A percentile compares a stretch with the other conserved stretches of the same genome.
phyloP scores from a whole-genome alignment of 768 basidiomycete species.

The Tremella fuciformis region DNA sequence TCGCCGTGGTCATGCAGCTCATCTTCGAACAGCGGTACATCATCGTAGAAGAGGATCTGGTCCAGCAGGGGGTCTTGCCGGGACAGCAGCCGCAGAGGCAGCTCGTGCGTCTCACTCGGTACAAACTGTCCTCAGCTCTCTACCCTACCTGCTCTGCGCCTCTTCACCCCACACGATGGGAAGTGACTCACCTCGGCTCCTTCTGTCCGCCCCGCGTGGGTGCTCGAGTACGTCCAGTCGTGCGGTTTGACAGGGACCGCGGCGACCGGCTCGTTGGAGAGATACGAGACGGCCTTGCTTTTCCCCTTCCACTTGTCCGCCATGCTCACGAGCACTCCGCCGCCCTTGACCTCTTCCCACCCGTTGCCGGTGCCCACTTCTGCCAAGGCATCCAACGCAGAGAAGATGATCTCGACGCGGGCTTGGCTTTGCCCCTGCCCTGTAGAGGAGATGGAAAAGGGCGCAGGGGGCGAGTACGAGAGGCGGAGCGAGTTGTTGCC shows the following conservation, averaged over 20 bases:
- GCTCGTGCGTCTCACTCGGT: conserved; percentile 52
- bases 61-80: conserved; percentile 69
- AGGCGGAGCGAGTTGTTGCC: conserved; percentile 74
- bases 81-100: conserved; percentile 80
- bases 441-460: neutral
- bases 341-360: conserved; percentile 75
- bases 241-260: conserved; percentile 69
- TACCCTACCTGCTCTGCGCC: conserved; percentile 21
- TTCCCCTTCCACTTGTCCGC: conserved; percentile 79
- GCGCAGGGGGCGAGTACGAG: conserved; percentile 56
- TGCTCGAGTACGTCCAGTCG: conserved; percentile 98
- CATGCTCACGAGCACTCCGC: conserved; percentile 89
- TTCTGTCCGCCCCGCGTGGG: conserved; percentile 62
- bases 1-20: conserved; percentile 96
- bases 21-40: conserved; percentile 90
- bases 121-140: conserved; percentile 49
- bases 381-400: conserved; percentile 65
- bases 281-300: conserved; percentile 12
- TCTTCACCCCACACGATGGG: no score
- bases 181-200: conserved; percentile 34
- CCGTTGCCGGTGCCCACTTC: conserved; percentile 64
- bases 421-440: neutral
- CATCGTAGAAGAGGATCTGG: conserved; percentile 89
- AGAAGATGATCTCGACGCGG: conserved; percentile 56
- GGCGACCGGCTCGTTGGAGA: conserved; percentile 45